phyloP scores from a whole-genome alignment of 2,329 filamentous ascomycete genomes.

The Aspergillus sp. region DNA sequence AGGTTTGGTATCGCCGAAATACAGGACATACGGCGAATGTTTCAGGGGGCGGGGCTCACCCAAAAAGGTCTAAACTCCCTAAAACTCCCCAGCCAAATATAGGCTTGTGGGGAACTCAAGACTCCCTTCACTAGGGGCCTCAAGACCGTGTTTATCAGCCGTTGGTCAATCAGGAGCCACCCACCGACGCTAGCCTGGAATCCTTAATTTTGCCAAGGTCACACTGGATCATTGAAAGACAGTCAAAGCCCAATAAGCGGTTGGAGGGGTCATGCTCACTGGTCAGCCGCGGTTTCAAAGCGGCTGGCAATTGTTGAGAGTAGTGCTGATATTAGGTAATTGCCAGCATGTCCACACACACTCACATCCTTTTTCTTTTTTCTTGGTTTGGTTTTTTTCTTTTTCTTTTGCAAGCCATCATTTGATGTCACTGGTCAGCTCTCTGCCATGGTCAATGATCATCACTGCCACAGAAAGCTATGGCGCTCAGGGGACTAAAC shows the following conservation, averaged over 20 bases:
- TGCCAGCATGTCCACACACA: neutral
- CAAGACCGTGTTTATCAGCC: conserved; percentile 20
- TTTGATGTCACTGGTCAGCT: neutral
- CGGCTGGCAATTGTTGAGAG: conserved; percentile 6
- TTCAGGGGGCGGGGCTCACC: conserved; percentile 25
- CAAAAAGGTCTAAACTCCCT: conserved; percentile 3
- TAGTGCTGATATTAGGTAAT: conserved; percentile 2
- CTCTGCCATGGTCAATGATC: conserved; percentile 1
- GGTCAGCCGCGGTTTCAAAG: conserved; percentile 16
- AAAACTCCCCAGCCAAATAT: conserved; percentile 23
- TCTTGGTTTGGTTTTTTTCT: too few relatives aligned
- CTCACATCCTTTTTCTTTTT: too few relatives aligned
- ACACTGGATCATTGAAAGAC: neutral
- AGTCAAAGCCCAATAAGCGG: conserved; percentile 5
- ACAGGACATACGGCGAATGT: conserved; percentile 9
- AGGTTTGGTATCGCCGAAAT: neutral
- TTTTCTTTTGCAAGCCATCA: neutral
- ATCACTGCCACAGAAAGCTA: conserved; percentile 16
- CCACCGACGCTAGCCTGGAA: conserved; percentile 17
- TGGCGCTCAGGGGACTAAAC: neutral
- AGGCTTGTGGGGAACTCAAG: conserved; percentile 18
- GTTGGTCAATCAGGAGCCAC: conserved; percentile 21
- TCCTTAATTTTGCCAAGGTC: conserved; percentile 23
- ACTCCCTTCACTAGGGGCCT: conserved; percentile 5
- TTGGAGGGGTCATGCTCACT: conserved; percentile 3